Base-by-base conservation (phyloP, 257 asterid genomes). In the Nicotiana noctiflora region DNA sequence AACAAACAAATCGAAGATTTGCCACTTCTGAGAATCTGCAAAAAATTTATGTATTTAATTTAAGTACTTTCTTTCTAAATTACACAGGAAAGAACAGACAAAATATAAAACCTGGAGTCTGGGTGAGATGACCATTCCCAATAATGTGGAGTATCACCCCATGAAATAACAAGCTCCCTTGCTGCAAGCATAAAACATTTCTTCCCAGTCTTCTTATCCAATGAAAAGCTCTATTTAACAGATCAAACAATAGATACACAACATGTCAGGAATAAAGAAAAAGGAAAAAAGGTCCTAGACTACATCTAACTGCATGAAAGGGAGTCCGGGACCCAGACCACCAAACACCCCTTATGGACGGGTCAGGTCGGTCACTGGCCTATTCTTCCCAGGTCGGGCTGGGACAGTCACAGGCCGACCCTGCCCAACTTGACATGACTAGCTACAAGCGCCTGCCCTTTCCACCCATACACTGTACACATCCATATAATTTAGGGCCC, bases 21-120 rank as follows among this genome's bases (percentile, higher is more conserved):
- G 93, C 98, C 83, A 92, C 97, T 83, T 93, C 94, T 0, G 85
- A 37, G 74, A 93, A 92, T 91, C 97, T 93, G 87, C 15, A 84
- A 12, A 52, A 4, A 70, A 15, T 21, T 4, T 34, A 46, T 21
- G 6, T 11, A 2, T 27, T 7, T 6, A 19, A 3, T 6, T 40
- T 6, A 13, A 72, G 61, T 14, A 46, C 3, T 72, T 17, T 18
- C n/a, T 19, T 13, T 60, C 5, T 31, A 1, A 51, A 23, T 32
- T 59, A 57, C 27, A 44, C 32, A 6, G 23, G 21, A 74, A 23
- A 13, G 40, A 74, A 49, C 44, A 9, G 0, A 23, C 14, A 74
- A 23, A 74, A 25, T 23, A 49, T 8, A 49, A 27, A 49, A 90
- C 93, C 93, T 90, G 8, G 92, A 88, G 34, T 83, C 88, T 8